A percentile compares a stretch with the other conserved stretches of the same genome.
Evolutionary conservation across 2,329 filamentous ascomycete species (phyloP).

Genomic region (Helotiales sp.): DNA sequence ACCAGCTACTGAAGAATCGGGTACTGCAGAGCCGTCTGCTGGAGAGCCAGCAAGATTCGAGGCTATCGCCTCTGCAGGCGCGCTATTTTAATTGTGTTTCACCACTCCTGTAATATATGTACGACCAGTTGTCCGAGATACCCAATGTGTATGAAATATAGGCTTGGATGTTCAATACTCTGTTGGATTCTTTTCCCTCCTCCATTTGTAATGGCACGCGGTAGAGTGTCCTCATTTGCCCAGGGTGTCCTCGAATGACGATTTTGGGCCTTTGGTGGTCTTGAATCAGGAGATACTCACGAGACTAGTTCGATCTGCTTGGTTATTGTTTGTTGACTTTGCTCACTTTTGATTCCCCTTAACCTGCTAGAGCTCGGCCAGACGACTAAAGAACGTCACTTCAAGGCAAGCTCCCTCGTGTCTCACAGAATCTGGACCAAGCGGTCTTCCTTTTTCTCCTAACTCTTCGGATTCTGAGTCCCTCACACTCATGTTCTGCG

Average conservation of each 20-base stretch:
- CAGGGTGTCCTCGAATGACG: no score
- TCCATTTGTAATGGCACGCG: not conserved
- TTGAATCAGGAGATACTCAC: no score
- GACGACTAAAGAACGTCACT: not conserved
- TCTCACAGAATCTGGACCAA: not conserved
- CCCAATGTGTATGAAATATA: slow-evolving; percentile 4
- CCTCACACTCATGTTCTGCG: not conserved
- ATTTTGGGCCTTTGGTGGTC: no score
- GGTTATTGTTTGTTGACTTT: not conserved
- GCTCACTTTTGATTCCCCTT: not conserved
- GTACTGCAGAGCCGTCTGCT: not conserved
- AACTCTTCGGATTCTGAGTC: not conserved
- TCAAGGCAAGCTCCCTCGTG: not conserved
- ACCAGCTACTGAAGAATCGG: not conserved
- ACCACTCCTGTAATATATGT: slow-evolving; percentile 15
- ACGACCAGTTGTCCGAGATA: slow-evolving; percentile 22
- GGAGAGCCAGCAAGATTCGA: not conserved
- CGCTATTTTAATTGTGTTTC: slow-evolving; percentile 4
- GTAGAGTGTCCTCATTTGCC: no score
- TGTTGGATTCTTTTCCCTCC: no score
- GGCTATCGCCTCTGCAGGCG: not conserved
- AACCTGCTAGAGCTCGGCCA: not conserved
- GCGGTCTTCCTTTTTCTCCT: not conserved
- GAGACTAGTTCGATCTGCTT: not conserved
- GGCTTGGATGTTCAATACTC: not conserved